phyloP scores from a whole-genome alignment of 2,329 filamentous ascomycete species.

The Penicillium sp. region DNA sequence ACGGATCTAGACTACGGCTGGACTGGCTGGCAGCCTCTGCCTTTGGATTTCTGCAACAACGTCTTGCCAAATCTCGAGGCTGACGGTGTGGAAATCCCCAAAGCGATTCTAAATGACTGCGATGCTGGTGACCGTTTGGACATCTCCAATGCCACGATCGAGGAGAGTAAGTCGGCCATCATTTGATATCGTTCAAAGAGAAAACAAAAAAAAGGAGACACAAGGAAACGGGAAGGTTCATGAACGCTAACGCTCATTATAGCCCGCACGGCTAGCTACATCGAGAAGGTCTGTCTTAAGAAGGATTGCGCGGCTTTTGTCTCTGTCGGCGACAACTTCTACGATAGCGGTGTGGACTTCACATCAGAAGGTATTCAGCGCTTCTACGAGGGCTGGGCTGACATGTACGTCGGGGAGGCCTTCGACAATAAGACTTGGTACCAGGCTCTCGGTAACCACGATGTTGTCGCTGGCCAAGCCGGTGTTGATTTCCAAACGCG shows the following conservation, averaged over 20 bases:
- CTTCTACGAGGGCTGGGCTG: not conserved
- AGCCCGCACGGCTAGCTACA: constrained; percentile 23
- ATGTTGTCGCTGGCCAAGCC: constrained; percentile 22
- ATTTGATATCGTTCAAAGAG: not conserved
- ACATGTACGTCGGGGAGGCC: not conserved
- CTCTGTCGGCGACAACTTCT: constrained; percentile 29
- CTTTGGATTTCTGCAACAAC: constrained; percentile 23
- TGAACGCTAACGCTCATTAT: not conserved
- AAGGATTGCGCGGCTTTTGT: constrained; percentile 27
- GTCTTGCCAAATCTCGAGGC: constrained; percentile 10
- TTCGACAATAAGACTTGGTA: constrained; percentile 20
- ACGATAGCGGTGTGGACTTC: constrained; percentile 28
- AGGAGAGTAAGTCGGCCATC: constrained; percentile 7
- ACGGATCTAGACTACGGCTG: constrained; percentile 20
- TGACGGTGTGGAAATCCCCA: constrained; percentile 18
- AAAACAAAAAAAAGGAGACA: not conserved
- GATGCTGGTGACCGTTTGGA: constrained; percentile 22
- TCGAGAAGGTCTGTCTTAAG: constrained; percentile 18
- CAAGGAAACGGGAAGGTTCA: not conserved
- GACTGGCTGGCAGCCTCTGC: constrained; percentile 26
- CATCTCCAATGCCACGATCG: not conserved
- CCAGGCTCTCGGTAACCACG: constrained; percentile 26
- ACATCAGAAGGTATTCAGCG: constrained; percentile 23
- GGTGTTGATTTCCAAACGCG: constrained; percentile 28
- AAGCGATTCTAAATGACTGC: constrained; percentile 24